Evolutionary conservation across 164 flowering plant species (phyloP).

Genomic region (Cinnamomum micranthum): DNA sequence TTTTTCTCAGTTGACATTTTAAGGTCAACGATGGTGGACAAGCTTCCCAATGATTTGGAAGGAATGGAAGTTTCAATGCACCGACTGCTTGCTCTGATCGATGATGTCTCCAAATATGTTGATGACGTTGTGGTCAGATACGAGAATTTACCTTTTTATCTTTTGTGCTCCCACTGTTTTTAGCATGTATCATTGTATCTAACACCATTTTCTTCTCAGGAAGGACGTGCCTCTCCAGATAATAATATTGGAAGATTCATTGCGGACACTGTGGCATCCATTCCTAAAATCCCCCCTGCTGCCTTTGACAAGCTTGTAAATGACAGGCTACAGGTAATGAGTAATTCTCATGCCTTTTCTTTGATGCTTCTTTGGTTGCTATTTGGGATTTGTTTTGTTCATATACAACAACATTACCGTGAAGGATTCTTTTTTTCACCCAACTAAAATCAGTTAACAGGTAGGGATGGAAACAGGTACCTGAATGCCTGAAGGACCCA

Average conservation of each 20-base stretch:
- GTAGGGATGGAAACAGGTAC: no score
- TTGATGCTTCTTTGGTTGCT: no score
- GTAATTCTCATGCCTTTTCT: no score
- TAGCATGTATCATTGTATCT: neutral
- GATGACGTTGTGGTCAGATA: slow-evolving; percentile 88
- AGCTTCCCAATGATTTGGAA: slow-evolving; percentile 92
- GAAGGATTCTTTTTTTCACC: no score
- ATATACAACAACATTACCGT: no score
- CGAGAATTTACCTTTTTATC: neutral
- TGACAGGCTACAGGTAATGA: slow-evolving; percentile 75
- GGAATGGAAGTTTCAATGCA: slow-evolving; percentile 94
- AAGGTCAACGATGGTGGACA: slow-evolving; percentile 71
- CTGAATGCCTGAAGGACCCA: no score
- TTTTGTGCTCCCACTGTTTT: neutral
- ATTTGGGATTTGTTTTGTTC: no score
- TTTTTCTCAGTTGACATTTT: slow-evolving; percentile 64
- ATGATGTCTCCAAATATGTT: slow-evolving; percentile 83
- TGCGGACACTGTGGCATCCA: slow-evolving; percentile 63
- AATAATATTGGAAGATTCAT: slow-evolving; percentile 71
- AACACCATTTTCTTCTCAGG: slow-evolving; percentile 35
- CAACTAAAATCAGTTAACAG: no score
- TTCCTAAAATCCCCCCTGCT: slow-evolving; percentile 71
- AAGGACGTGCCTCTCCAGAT: slow-evolving; percentile 65
- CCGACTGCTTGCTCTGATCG: slow-evolving; percentile 65
- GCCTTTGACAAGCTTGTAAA: slow-evolving; percentile 87